Base-by-base conservation (phyloP, 495 filamentous ascomycete genomes). In the Venustampulla echinocandica region DNA sequence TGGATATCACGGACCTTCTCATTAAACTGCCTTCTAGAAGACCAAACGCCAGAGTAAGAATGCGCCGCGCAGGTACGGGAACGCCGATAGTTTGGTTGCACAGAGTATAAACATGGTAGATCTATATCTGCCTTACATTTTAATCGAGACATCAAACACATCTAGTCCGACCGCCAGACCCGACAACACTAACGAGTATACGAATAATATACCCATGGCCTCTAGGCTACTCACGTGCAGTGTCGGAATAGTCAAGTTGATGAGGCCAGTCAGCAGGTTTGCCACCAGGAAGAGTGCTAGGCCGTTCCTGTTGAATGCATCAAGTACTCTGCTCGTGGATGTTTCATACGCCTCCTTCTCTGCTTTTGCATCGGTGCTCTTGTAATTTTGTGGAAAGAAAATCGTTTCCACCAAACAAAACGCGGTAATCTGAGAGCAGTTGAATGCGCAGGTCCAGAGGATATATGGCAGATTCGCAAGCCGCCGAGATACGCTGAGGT, bases 391-490 rank as follows among this genome's bases (percentile, higher is more conserved):
- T 0, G 85, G 85, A 61, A 95, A 95, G 58, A 85, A 80, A 0
- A 85, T 33, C 13, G 71, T 77, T 60, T 97, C 90, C 11, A 88
- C 72, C 24, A 78, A 55, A 58, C 80, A 87, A 61, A 90, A 96
- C 3, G 81, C 66, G 3, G 84, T 69, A 14, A 99, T 64, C 60
- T 95, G 86, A 5, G 66, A 69, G 44, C 75, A 82, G 61, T 97
- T 99, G 71, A 89, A 97, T 4, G 87, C 81, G 10, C 79, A 69
- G 13, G 93, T 82, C 90, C 90, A 99, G 39, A 95, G 67, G 24
- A 96, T 68, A 58, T 99, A 99, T 0, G 92, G 89, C 43, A 95
- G 77, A 58, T 97, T 97, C 7, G 92, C 92, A 14, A 99, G 66
- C 10, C 92, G 79, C 22, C 92, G 81, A 3, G 92, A 97, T 4